A percentile compares a stretch with the other conserved stretches of the same genome.
Evolutionary conservation across 176 grass and related monocot genomes (phyloP).

Genomic region (Tillandsia leiboldiana): DNA sequence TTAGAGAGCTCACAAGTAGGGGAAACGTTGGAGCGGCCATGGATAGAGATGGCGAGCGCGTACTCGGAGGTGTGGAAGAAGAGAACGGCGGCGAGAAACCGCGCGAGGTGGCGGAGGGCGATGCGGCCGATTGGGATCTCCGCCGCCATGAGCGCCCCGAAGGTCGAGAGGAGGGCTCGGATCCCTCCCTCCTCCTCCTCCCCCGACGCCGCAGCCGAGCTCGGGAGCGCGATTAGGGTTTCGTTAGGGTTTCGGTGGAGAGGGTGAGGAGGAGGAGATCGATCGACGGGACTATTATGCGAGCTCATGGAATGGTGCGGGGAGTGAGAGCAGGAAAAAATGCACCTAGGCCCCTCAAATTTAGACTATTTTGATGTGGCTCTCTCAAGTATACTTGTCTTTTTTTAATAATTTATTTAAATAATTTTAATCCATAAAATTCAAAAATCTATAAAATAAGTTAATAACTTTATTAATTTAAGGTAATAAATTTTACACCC

Average conservation of each 20-base stretch:
- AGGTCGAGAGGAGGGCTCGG: not conserved
- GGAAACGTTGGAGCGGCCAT: constrained; percentile 54
- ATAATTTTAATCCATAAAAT: too few relatives aligned
- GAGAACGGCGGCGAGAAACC: constrained; percentile 41
- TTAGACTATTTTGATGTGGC: too few relatives aligned
- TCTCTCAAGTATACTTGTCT: too few relatives aligned
- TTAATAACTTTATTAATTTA: too few relatives aligned
- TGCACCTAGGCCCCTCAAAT: too few relatives aligned
- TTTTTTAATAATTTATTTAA: too few relatives aligned
- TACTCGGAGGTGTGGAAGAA: constrained; percentile 90
- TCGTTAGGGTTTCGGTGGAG: constrained; percentile 1
- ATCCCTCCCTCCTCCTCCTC: not conserved
- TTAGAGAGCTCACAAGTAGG: constrained; percentile 39
- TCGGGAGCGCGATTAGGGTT: constrained; percentile 6
- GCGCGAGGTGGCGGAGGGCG: constrained; percentile 36
- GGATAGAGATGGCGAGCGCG: constrained; percentile 51
- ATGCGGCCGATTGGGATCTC: constrained; percentile 13
- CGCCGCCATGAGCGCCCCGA: not conserved
- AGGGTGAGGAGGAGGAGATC: too few relatives aligned
- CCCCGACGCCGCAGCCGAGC: constrained; percentile 19
- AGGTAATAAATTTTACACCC: too few relatives aligned
- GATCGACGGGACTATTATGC: too few relatives aligned
- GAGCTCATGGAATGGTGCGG: too few relatives aligned
- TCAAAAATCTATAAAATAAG: too few relatives aligned
- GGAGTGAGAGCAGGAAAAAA: too few relatives aligned